Evolutionary conservation across 129 eudicot genomes (phyloP).

Genomic region (Pseudognaphalium luteoalbum): DNA sequence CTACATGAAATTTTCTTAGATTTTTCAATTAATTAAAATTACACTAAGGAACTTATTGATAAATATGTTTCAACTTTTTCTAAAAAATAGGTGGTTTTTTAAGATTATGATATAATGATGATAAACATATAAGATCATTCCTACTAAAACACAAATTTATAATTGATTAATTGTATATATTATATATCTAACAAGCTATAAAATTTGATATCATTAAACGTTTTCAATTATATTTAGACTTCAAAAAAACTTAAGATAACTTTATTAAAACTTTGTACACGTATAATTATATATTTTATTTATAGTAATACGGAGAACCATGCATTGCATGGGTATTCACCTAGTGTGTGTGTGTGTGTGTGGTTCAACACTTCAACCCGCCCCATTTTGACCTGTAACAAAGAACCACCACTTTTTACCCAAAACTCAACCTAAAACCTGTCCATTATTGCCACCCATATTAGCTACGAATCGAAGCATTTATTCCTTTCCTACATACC

Average conservation of each 20-base stretch:
- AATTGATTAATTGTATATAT: too few species aligned
- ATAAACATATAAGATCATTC: too few species aligned
- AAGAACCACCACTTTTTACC: background rate
- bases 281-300: too few species aligned
- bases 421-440: background rate
- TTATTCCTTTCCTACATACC: constrained; percentile 41
- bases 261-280: background rate
- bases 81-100: too few species aligned
- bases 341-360: too few species aligned
- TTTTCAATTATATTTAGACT: too few species aligned
- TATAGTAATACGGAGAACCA: too few species aligned
- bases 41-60: background rate
- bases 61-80: too few species aligned
- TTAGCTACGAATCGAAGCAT: background rate
- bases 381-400: background rate
- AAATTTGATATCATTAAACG: background rate
- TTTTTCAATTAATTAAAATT: too few species aligned
- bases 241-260: background rate
- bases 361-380: background rate
- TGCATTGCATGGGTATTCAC: background rate
- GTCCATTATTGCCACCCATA: background rate
- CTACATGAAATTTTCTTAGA: background rate
- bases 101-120: too few species aligned
- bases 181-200: background rate
- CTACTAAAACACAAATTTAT: too few species aligned